Evolutionary conservation across 352 stramenopile species (phyloP), one percentile per base, ranked within the genome.

Genomic region (Phytophthora pistaciae): DNA sequence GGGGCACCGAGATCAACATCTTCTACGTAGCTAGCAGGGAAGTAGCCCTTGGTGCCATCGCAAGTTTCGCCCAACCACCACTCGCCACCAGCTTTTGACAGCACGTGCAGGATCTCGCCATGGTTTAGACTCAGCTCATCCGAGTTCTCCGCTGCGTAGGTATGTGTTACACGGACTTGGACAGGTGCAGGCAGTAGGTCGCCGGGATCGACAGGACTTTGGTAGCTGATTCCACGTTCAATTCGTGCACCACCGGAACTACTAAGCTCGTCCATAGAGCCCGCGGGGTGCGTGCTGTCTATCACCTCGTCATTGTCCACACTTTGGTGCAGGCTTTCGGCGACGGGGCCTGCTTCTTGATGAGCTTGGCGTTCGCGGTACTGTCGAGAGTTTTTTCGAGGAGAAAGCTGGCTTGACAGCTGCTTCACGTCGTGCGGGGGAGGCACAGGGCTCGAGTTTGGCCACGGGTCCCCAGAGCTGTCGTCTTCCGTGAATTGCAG

Each of bases 1-100:
- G 40, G 40, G 21, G 18, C 5, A 20, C 31, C 46, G 10, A 72
- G 63, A 27, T 72, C 68, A 7, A 72, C 13, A 18, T 71, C 56
- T 67, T 68, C 68, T 60, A 92, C 81, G 53, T 80, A 92, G 29
- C 60, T 83, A 29, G 76, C 69, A 8, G 85, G 82, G 59, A 92
- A 91, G 58, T 92, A 84, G 31, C 85, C 85, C 2, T 82, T 71
- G 18, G 72, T 79, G 23, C 84, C 85, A 57, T 92, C 82, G 53
- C 85, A 93, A 16, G 66, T 79, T 60, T 93, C 85, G 1, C 84
- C 85, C 1, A 79, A 20, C 85, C 85, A 91, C 85, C 85, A 92
- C 27, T 91, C 84, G 16, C 63, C 72, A 27, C 68, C 78, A 38
- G 74, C 66, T 46, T 85, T 81, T 3, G 81, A 81, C 11, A 92